Percentiles rank a stretch among this genome's conserved stretches.
Evolutionary conservation across 495 filamentous ascomycete genomes (phyloP).

Genomic region (Tuber borchii): DNA sequence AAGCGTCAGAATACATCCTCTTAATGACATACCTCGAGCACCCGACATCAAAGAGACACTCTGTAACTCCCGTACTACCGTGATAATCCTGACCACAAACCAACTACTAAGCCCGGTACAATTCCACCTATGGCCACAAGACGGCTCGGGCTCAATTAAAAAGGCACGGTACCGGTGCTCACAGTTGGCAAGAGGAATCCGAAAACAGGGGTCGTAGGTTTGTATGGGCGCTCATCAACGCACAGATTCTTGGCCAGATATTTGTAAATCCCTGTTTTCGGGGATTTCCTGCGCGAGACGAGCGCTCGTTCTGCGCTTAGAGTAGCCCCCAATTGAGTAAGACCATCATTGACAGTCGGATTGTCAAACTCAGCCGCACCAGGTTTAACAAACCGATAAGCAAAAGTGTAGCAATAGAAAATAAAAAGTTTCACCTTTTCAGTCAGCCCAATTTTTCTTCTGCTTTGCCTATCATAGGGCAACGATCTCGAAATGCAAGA

Average conservation of each 20-base stretch:
- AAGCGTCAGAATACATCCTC: neutral
- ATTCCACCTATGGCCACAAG: neutral
- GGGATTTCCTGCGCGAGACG: neutral
- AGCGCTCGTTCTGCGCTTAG: neutral
- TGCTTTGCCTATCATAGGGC: neutral
- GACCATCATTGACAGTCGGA: neutral
- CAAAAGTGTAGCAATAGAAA: neutral
- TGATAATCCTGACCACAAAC: neutral
- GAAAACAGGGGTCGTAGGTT: neutral
- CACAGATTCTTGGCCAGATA: neutral
- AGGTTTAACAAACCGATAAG: neutral
- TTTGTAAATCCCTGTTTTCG: neutral
- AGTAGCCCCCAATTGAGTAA: neutral
- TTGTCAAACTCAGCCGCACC: constrained; percentile 1
- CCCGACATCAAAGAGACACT: neutral
- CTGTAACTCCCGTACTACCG: neutral
- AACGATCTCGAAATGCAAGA: neutral
- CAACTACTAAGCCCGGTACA: neutral
- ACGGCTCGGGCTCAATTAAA: neutral
- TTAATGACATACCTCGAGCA: neutral
- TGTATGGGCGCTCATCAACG: neutral
- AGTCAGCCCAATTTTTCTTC: neutral
- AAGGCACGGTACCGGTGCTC: neutral
- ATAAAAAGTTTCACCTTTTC: neutral
- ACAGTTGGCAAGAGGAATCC: neutral